These are phyloP conservation scores for Ceratocystiopsis minuta DNA, from an alignment of 2,329 filamentous ascomycete genomes.

Conservation along the genomic window DNA sequence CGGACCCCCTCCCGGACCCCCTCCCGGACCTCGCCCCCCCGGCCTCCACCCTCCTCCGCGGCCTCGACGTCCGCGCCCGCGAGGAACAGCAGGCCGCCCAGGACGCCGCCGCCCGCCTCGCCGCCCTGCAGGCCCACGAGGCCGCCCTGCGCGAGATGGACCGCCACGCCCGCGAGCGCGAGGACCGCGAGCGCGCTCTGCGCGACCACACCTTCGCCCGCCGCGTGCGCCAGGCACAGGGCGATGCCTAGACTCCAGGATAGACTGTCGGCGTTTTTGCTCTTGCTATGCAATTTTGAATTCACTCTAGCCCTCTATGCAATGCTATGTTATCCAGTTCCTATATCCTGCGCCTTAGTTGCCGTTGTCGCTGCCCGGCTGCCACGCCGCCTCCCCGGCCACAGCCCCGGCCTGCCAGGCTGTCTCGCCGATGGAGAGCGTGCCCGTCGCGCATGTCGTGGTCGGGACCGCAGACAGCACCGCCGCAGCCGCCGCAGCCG, in stretches of 20 bases:
- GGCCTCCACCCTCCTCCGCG: not conserved
- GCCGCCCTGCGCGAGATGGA: constrained; percentile 3
- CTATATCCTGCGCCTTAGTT: not conserved
- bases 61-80: constrained; percentile 5
- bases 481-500: constrained; percentile 1
- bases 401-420: too few species aligned
- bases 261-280: too few species aligned
- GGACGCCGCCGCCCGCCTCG: constrained; percentile 2
- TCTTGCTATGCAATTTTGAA: not conserved
- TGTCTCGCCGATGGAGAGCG: too few species aligned
- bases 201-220: not conserved
- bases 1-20: not conserved
- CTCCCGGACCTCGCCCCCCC: not conserved
- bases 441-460: too few species aligned
- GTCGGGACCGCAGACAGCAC: not conserved
- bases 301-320: not conserved
- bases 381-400: too few species aligned
- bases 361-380: too few species aligned
- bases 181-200: not conserved
- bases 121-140: constrained; percentile 1
- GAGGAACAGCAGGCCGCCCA: constrained; percentile 1
- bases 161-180: not conserved
- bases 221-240: not conserved
- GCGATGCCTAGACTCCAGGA: too few species aligned
- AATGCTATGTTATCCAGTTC: too few species aligned